Evolutionary conservation across 805 yeast species (phyloP), one percentile per base, ranked within the genome.

Genomic region (Teunomyces pallodes): DNA sequence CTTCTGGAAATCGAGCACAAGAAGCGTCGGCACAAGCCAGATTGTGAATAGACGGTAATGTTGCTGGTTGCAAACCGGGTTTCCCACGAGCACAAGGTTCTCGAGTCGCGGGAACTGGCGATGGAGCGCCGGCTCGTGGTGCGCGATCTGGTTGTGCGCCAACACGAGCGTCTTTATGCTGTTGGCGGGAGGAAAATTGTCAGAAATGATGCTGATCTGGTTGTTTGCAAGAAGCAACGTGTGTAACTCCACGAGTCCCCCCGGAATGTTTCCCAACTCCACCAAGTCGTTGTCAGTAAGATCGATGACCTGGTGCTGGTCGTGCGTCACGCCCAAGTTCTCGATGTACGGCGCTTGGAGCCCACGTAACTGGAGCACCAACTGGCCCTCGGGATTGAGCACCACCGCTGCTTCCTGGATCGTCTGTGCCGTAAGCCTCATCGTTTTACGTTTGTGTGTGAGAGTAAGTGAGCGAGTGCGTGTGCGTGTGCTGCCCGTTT

Each of bases 241-340:
- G 39, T 74, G 74, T 44, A 79, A 58, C 35, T 74, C 76, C 29
- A 46, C 43, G 36, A 77, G 51, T 7, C 36, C 46, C 3, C 59
- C 16, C 0, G 84, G 88, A 32, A 79, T 72, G 58, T 70, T 73
- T 12, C 77, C 74, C 5, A 92, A 54, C 2, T 72, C 73, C 1
- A 75, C 65, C n/a, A 92, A 66, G 30, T 81, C 84, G 65, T 92
- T 92, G 58, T 86, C 84, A 0, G 92, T 81, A 29, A 92, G 60
- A 62, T 92, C 97, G 2, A 92, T 65, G 12, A 76, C 80, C 50
- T 76, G 84, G 61, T 66, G 67, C 38, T 55, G 56, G 48, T 66
- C 64, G 33, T 61, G 56, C 9, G 69, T 59, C 33, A 57, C 54
- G 6, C 66, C 66, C 24, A 73, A 59, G 47, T 68, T 71, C 47